These are phyloP conservation scores for Trypanosoma cruzi DNA, from an alignment of 208 protist species.

Conservation along the genomic window DNA sequence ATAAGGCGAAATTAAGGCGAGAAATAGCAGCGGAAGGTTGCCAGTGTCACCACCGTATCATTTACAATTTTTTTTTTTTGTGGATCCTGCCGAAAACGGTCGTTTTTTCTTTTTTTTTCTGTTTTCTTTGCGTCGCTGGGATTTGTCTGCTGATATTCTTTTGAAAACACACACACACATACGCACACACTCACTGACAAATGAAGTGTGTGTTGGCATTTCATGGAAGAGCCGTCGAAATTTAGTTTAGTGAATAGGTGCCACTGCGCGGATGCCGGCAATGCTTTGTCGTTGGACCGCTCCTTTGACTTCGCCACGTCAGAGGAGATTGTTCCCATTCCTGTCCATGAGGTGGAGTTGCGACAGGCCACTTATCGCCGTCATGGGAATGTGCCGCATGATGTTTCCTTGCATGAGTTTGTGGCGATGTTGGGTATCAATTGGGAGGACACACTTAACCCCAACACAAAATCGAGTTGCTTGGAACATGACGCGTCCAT, in stretches of 20 bases:
- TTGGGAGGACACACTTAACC: slow-evolving; percentile 40
- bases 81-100: too few species aligned
- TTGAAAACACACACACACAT: too few species aligned
- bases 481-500: slow-evolving; percentile 38
- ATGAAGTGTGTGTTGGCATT: too few species aligned
- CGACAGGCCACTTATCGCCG: slow-evolving; percentile 34
- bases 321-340: slow-evolving; percentile 18
- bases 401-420: slow-evolving; percentile 48
- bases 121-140: too few species aligned
- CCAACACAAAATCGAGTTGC: slow-evolving; percentile 27
- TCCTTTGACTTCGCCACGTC: slow-evolving; percentile 64
- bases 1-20: not conserved
- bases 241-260: too few species aligned
- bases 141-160: too few species aligned
- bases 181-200: too few species aligned
- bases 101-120: too few species aligned
- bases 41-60: too few species aligned
- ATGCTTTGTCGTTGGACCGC: not conserved
- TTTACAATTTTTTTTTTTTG: too few species aligned
- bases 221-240: too few species aligned
- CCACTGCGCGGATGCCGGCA: not conserved
- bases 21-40: too few species aligned
- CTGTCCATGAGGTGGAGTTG: slow-evolving; percentile 52
- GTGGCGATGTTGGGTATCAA: slow-evolving; percentile 40
- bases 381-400: slow-evolving; percentile 20